A percentile compares a stretch with the other conserved stretches of the same genome.
These are phyloP conservation scores for Amanita pallidorosea DNA, from an alignment of 768 basidiomycete genomes.

Conservation along the genomic window DNA sequence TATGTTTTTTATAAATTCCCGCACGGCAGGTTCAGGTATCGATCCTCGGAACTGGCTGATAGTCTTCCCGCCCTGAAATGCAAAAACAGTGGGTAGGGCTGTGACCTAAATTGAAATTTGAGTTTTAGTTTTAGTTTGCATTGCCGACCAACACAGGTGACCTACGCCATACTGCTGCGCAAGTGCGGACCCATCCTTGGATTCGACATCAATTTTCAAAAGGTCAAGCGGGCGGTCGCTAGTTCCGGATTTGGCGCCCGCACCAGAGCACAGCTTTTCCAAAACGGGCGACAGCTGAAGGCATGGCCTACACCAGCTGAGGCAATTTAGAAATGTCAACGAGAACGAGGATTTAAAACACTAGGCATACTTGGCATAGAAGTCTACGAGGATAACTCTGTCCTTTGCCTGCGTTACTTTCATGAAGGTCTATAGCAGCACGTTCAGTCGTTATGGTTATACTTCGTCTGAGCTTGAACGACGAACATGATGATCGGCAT, in stretches of 20 bases:
- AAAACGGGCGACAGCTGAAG: constrained; percentile 62
- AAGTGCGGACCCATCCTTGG: constrained; percentile 42
- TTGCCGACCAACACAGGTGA: constrained; percentile 3
- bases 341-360: not conserved
- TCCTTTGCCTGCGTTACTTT: constrained; percentile 27
- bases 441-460: constrained; percentile 9
- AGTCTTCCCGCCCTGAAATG: constrained; percentile 54
- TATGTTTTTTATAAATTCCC: constrained; percentile 33
- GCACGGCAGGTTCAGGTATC: constrained; percentile 30
- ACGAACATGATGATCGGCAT: constrained; percentile 1
- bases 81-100: constrained; percentile 74
- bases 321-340: not conserved
- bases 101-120: constrained; percentile 35
- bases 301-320: constrained; percentile 76
- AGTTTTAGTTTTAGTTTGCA: not conserved
- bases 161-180: constrained; percentile 39
- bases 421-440: constrained; percentile 23
- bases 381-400: constrained; percentile 62
- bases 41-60: constrained; percentile 59
- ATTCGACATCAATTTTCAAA: constrained; percentile 56
- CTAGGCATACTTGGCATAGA: constrained; percentile 64
- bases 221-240: constrained; percentile 55
- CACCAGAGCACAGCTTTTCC: constrained; percentile 41
- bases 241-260: constrained; percentile 28
- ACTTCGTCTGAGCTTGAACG: constrained; percentile 3